Evolutionary conservation across 768 basidiomycete genomes (phyloP).

Genomic region (Wakefieldia striispora): DNA sequence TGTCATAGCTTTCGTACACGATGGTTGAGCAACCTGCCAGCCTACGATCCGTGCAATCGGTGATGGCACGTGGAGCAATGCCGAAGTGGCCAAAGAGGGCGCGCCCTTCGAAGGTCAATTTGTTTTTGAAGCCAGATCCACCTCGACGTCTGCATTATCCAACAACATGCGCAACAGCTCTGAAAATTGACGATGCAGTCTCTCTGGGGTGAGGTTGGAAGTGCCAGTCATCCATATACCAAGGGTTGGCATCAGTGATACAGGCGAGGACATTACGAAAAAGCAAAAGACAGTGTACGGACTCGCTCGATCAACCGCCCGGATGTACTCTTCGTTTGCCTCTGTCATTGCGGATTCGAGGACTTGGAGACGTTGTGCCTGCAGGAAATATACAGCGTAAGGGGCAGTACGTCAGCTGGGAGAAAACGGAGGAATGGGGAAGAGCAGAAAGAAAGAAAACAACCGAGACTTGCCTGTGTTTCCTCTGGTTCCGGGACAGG

Average conservation of each 20-base stretch:
- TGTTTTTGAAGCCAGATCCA: constrained; percentile 14
- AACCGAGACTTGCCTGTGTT: constrained; percentile 46
- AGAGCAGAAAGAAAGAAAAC: constrained; percentile 22
- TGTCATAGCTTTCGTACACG: too few species aligned
- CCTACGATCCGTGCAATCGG: too few species aligned
- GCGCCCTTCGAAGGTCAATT: background rate
- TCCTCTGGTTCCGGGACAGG: constrained; percentile 80
- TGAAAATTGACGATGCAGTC: constrained; percentile 57
- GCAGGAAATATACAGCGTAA: background rate
- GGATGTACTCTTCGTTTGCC: constrained; percentile 74
- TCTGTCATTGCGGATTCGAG: constrained; percentile 69
- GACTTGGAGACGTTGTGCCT: constrained; percentile 65
- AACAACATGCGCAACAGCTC: constrained; percentile 58
- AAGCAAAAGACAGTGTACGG: constrained; percentile 28
- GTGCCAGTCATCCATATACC: too few species aligned
- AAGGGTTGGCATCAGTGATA: background rate
- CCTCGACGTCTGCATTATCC: constrained; percentile 45
- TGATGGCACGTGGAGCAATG: too few species aligned
- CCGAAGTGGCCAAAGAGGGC: too few species aligned
- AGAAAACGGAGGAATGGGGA: background rate
- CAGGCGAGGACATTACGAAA: background rate
- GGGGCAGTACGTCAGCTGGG: background rate
- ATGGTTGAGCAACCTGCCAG: too few species aligned
- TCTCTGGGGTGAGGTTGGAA: constrained; percentile 37
- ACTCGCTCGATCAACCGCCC: constrained; percentile 77